These are phyloP conservation scores for Starmerella scarabaei DNA, from an alignment of 805 yeast genomes.

Conservation along the genomic window DNA sequence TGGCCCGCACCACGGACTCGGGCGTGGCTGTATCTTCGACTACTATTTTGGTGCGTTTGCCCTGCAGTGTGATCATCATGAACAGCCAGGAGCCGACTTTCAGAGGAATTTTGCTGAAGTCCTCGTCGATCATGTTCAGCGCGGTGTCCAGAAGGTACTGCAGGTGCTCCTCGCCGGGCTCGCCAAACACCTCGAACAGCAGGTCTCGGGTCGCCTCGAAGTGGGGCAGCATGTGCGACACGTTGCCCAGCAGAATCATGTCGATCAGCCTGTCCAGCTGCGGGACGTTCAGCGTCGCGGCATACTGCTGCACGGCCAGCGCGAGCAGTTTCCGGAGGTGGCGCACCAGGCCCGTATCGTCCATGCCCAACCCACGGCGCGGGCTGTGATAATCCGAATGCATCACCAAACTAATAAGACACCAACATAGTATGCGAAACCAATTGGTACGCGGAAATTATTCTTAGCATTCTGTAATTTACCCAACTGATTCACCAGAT, in stretches of 20 bases:
- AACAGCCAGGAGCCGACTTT: constrained; percentile 1
- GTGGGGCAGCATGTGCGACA: constrained; percentile 1
- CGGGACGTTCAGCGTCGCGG: not conserved
- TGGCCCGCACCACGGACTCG: not conserved
- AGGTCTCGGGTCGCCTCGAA: too few relatives aligned
- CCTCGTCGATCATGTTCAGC: not conserved
- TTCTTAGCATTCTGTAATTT: too few relatives aligned
- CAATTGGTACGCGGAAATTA: too few relatives aligned
- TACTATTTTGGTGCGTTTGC: not conserved
- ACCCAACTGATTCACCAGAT: too few relatives aligned
- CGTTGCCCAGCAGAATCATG: constrained; percentile 1
- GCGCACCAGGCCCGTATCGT: not conserved
- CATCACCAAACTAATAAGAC: too few relatives aligned
- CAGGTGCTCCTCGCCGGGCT: not conserved
- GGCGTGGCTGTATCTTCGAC: not conserved
- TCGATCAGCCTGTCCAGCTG: constrained; percentile 1
- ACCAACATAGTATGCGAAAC: too few relatives aligned
- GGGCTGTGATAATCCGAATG: too few relatives aligned
- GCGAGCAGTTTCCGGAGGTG: constrained; percentile 1
- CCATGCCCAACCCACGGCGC: too few relatives aligned
- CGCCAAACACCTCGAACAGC: not conserved
- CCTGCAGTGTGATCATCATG: not conserved
- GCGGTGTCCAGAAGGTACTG: not conserved
- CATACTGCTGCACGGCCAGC: constrained; percentile 1
- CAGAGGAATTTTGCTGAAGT: constrained; percentile 1